Base-by-base conservation (phyloP, 176 grass and related monocot species). In the Pontederia paniculata region DNA sequence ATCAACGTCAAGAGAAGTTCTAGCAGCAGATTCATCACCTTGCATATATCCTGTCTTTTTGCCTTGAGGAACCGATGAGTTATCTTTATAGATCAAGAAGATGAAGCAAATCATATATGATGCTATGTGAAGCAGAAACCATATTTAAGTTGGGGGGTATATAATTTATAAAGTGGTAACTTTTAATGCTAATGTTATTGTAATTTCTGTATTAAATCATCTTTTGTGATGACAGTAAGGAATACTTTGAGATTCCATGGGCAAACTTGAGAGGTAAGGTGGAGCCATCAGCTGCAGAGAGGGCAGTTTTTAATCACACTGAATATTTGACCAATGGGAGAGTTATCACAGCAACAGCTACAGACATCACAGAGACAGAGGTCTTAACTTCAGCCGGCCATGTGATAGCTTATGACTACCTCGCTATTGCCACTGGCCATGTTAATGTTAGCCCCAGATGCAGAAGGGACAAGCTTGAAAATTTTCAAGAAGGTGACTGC, bases 231-330 rank as follows among this genome's bases (percentile, higher is more conserved):
- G 13, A 17, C 76, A 84, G 80, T 57, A 90, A 90, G 67, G 86
- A 85, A 58, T 90, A 85, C 60, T 85, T 90, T 19, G 86, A 90
- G 81, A 76, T 90, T 41, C 74, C 78, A 2, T 90, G 86, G 86
- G 86, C 66, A n/a, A 90, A 81, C 59, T 23, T 90, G n/a, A 75
- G 86, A 12, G 78, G 81, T 16, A 85, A 73, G 58, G 75, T 85
- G 22, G 81, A 90, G 0, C 81, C 74, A 2, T 6, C 71, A 5
- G 59, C 66, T 12, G 63, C 80, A 44, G 78, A 76, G 23, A 80
- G 70, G 45, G 74, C 86, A 0, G 56, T 90, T 45, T 73, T 90
- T 61, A 72, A 76, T 15, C 86, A 90, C 74, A 25, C 55, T 3
- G 78, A 90, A 20, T 85, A 90, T 67, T 74, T 90, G 4, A 74